These are phyloP conservation scores for Hymenoscyphus fraxineus DNA, from an alignment of 2,329 filamentous ascomycete species.

Conservation along the genomic window DNA sequence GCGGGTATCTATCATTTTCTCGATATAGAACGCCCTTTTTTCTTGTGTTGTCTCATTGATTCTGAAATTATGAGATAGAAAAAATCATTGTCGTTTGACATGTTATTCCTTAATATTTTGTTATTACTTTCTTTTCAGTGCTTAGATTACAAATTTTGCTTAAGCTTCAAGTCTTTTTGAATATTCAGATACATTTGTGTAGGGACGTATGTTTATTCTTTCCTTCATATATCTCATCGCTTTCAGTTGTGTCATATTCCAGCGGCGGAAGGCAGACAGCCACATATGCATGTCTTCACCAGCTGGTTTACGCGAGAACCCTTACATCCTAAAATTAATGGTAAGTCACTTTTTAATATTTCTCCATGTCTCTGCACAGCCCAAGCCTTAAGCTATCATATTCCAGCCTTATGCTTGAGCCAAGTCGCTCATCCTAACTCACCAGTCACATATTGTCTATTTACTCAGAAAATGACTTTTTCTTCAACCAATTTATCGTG, in stretches of 20 bases:
- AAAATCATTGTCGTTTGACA: not conserved
- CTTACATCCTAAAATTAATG: not conserved
- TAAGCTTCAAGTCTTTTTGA: not conserved
- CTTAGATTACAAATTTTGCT: not conserved
- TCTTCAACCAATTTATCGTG: not conserved
- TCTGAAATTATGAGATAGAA: not conserved
- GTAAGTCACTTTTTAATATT: not conserved
- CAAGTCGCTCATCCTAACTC: not conserved
- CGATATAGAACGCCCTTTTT: not conserved
- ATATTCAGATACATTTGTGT: not conserved
- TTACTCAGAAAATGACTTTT: not conserved
- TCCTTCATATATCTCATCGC: not conserved
- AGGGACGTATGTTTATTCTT: not conserved
- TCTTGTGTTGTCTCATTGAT: not conserved
- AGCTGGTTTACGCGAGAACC: not conserved
- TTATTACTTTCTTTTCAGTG: not conserved
- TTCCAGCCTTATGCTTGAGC: constrained; percentile 8
- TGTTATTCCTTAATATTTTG: not conserved
- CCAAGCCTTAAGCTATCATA: not conserved
- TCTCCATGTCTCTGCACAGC: not conserved
- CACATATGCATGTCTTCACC: not conserved
- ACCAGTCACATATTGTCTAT: not conserved
- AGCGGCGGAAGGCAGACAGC: not conserved
- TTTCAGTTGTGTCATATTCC: not conserved
- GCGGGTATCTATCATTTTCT: not conserved